Conservation (phyloP, 208 protist genomes). For the Leishmania amazonensis region DNA sequence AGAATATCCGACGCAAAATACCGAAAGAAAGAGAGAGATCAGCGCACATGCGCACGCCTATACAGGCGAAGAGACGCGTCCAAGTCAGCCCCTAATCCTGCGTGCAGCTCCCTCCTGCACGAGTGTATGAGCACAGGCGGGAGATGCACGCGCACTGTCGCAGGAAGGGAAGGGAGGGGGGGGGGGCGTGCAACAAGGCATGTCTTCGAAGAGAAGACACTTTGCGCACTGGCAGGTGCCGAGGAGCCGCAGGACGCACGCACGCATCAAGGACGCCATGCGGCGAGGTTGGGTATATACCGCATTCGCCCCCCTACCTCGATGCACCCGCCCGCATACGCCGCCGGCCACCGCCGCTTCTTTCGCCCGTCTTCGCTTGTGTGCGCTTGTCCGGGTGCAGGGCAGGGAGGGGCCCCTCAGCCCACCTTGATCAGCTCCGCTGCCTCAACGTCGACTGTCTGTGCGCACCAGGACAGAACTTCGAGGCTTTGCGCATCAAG, state of each 20-base stretch:
- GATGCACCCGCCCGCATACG: not conserved
- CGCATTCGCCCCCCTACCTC: not conserved
- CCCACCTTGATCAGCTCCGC: not conserved
- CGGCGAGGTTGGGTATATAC: too few relatives aligned
- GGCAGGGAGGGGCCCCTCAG: not conserved
- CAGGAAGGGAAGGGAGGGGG: not conserved
- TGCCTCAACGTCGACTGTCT: slow-evolving; percentile 32
- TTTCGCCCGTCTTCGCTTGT: not conserved
- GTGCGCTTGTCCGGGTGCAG: not conserved
- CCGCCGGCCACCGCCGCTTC: not conserved
- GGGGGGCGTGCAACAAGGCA: not conserved
- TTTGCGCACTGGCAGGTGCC: not conserved
- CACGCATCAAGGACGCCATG: not conserved
- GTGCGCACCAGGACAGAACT: slow-evolving; percentile 55
- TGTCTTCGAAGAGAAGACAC: not conserved
- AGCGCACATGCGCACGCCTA: not conserved
- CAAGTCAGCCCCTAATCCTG: not conserved
- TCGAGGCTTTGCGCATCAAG: slow-evolving; percentile 52
- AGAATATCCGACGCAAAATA: not conserved
- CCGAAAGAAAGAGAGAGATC: not conserved
- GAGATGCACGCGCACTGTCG: not conserved
- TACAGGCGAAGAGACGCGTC: not conserved
- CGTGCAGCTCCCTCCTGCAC: not conserved
- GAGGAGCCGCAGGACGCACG: not conserved
- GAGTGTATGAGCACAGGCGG: not conserved